phyloP scores from a whole-genome alignment of 176 grass and related monocot genomes.

The Luzula sylvatica region DNA sequence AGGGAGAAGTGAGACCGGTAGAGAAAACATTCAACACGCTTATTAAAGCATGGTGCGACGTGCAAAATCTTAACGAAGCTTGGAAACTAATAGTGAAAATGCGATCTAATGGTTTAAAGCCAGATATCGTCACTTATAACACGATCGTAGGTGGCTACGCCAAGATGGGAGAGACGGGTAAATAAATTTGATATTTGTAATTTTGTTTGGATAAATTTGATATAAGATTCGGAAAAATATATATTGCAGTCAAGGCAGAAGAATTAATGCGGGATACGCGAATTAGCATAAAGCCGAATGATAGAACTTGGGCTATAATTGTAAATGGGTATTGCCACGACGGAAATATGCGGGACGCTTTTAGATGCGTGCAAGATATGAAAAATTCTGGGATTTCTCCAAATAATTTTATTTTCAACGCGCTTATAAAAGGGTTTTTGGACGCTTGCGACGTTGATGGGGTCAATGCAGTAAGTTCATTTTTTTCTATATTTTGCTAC shows the following conservation, averaged over 20 bases:
- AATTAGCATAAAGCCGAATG: conserved; percentile 48
- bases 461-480: conserved; percentile 54
- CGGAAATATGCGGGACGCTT: conserved; percentile 69
- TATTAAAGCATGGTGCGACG: conserved; percentile 93
- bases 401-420: conserved; percentile 78
- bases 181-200: neutral
- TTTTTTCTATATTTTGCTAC: neutral
- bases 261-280: conserved; percentile 63
- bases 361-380: conserved; percentile 75
- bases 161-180: conserved; percentile 58
- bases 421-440: conserved; percentile 83
- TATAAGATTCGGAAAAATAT: no score
- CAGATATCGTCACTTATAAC: conserved; percentile 88
- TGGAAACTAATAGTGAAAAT: conserved; percentile 53
- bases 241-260: conserved; percentile 43
- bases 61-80: conserved; percentile 48
- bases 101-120: conserved; percentile 34
- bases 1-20: conserved; percentile 26
- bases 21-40: conserved; percentile 82
- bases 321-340: conserved; percentile 78
- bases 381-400: conserved; percentile 46
- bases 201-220: neutral
- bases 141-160: conserved; percentile 78
- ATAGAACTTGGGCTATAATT: conserved; percentile 86
- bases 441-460: conserved; percentile 50